Evolutionary conservation across 805 yeast genomes (phyloP).

Genomic region (Pichia scutulata): DNA sequence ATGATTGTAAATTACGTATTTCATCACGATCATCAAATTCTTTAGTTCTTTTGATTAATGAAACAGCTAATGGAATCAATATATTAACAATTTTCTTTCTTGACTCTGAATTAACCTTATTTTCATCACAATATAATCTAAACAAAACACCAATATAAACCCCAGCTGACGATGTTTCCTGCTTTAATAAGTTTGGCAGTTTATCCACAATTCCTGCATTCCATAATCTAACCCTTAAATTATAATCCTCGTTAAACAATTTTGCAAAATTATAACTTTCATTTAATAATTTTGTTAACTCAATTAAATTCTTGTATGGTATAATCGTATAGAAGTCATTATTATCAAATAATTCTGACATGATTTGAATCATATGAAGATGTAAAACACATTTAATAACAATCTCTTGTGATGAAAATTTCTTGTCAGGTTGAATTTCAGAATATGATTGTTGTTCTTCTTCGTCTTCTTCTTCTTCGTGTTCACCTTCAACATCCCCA

Average conservation of each 20-base stretch:
- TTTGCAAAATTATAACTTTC: constrained; percentile 76
- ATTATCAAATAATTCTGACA: constrained; percentile 69
- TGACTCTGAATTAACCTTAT: constrained; percentile 39
- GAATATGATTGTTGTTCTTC: constrained; percentile 6
- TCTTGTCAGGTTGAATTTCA: constrained; percentile 23
- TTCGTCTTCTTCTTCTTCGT: constrained; percentile 14
- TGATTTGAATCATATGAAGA: constrained; percentile 76
- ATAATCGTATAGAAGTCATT: constrained; percentile 60
- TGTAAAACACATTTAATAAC: constrained; percentile 92
- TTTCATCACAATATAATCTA: constrained; percentile 64
- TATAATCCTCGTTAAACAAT: constrained; percentile 81
- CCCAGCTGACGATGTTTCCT: constrained; percentile 85
- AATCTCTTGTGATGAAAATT: constrained; percentile 46
- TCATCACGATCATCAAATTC: constrained; percentile 72
- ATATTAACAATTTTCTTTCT: constrained; percentile 45
- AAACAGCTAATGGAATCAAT: constrained; percentile 60
- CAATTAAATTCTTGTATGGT: constrained; percentile 57
- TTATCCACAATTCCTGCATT: constrained; percentile 89
- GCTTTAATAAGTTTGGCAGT: constrained; percentile 84
- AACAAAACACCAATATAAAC: constrained; percentile 77
- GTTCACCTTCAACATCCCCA: constrained; percentile 9
- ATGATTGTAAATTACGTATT: constrained; percentile 68
- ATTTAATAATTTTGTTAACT: constrained; percentile 52
- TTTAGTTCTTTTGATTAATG: constrained; percentile 62
- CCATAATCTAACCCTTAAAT: constrained; percentile 80